Evolutionary conservation across 345 rosid species (phyloP).

Genomic region (Corchorus olitorius): DNA sequence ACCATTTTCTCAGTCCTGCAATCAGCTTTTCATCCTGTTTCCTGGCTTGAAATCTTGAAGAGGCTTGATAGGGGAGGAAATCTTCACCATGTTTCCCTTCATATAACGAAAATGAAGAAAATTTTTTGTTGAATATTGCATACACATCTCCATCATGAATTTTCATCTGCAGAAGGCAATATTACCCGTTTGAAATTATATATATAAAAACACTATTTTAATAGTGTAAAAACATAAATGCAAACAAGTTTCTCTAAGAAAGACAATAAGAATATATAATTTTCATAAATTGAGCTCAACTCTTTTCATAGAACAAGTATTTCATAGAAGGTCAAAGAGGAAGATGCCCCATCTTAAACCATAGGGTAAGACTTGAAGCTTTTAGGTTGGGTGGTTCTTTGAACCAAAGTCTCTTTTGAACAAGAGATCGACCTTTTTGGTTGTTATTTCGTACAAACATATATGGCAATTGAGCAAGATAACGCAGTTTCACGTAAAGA

Average conservation of each 20-base stretch:
- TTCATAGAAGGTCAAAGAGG: background rate
- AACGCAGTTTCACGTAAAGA: background rate
- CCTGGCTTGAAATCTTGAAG: constrained; percentile 50
- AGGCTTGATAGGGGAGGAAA: constrained; percentile 59
- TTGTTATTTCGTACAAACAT: background rate
- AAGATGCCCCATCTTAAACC: background rate
- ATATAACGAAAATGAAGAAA: constrained; percentile 72
- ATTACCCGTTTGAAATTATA: background rate
- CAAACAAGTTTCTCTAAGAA: background rate
- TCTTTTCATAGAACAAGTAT: background rate
- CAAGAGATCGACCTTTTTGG: background rate
- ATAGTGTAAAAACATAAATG: background rate
- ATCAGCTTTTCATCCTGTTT: constrained; percentile 49
- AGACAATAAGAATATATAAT: background rate
- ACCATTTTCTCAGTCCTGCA: constrained; percentile 47
- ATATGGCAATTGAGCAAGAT: background rate
- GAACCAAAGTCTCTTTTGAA: background rate
- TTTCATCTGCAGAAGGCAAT: constrained; percentile 48
- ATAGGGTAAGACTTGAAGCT: background rate
- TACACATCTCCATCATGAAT: constrained; percentile 38
- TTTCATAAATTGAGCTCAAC: background rate
- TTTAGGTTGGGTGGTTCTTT: background rate
- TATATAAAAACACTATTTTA: no score
- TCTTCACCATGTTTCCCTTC: constrained; percentile 40
- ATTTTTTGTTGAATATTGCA: constrained; percentile 58